phyloP scores from a whole-genome alignment of 2,329 filamentous ascomycete genomes.

The Pezicula carpinea region DNA sequence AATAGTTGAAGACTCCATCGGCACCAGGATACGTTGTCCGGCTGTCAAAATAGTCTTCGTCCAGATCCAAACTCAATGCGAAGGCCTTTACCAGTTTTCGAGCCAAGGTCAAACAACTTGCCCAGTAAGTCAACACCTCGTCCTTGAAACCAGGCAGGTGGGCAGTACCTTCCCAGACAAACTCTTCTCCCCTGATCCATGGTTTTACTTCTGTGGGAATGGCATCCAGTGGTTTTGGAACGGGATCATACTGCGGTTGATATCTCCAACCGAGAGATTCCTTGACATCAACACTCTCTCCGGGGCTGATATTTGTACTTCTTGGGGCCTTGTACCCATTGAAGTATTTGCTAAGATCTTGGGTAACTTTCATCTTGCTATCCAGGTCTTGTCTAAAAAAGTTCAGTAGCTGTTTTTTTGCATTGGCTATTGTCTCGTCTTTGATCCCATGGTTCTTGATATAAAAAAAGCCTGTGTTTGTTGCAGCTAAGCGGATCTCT shows the following conservation, averaged over 20 bases:
- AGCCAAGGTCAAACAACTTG: constrained; percentile 43
- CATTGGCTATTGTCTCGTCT: constrained; percentile 26
- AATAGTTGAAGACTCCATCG: constrained; percentile 40
- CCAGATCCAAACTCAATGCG: constrained; percentile 48
- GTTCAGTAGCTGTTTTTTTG: constrained; percentile 24
- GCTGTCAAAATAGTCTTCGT: constrained; percentile 50
- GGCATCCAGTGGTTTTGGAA: constrained; percentile 32
- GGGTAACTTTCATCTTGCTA: constrained; percentile 35
- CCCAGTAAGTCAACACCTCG: constrained; percentile 42
- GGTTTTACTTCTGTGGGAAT: constrained; percentile 39
- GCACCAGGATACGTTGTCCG: constrained; percentile 47
- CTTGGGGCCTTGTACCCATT: constrained; percentile 41
- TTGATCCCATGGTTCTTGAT: constrained; percentile 39
- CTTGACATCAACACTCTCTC: constrained; percentile 44
- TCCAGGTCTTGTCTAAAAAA: not conserved
- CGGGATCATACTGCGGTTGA: constrained; percentile 46
- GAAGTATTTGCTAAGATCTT: constrained; percentile 34
- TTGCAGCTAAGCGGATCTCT: constrained; percentile 34
- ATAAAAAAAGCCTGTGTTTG: constrained; percentile 44
- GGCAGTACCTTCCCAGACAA: constrained; percentile 46
- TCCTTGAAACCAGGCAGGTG: constrained; percentile 45
- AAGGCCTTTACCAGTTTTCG: constrained; percentile 47
- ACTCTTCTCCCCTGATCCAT: constrained; percentile 43
- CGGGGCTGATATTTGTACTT: constrained; percentile 43
- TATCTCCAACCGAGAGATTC: constrained; percentile 47